Conservation (phyloP, 2,329 filamentous ascomycete genomes). For the Leptosphaerulina australis region DNA sequence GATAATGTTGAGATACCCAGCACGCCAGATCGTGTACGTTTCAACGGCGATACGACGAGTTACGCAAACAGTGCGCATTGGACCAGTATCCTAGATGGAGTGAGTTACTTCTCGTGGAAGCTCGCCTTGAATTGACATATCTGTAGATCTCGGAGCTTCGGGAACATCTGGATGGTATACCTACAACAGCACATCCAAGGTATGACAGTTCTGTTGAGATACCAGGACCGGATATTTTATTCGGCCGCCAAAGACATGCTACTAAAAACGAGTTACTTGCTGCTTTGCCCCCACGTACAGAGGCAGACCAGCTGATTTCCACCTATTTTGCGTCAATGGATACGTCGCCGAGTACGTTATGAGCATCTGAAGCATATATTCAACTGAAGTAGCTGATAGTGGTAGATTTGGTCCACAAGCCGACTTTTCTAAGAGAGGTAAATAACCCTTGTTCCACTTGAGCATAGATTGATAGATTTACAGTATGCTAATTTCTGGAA, state of each 20-base stretch:
- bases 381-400: conserved; percentile 5
- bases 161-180: conserved; percentile 40
- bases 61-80: conserved; percentile 45
- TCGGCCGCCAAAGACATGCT: conserved; percentile 36
- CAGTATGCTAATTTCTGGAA: conserved; percentile 55
- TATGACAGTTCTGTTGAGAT: conserved; percentile 23
- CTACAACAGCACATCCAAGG: conserved; percentile 28
- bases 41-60: conserved; percentile 36
- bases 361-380: neutral
- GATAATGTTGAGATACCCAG: conserved; percentile 25
- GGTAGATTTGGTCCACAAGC: conserved; percentile 37
- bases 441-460: neutral
- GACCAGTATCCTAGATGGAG: conserved; percentile 47
- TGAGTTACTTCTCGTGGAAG: conserved; percentile 15
- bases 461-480: conserved; percentile 6
- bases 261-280: conserved; percentile 39
- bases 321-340: conserved; percentile 39
- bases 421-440: conserved; percentile 38
- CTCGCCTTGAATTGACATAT: conserved; percentile 3
- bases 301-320: conserved; percentile 34
- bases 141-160: conserved; percentile 41
- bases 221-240: conserved; percentile 37
- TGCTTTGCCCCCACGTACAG: conserved; percentile 32
- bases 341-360: conserved; percentile 32
- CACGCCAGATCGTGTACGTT: conserved; percentile 41